Conservation (phyloP, 2,329 filamentous ascomycete genomes). For the Neonectria punicea region DNA sequence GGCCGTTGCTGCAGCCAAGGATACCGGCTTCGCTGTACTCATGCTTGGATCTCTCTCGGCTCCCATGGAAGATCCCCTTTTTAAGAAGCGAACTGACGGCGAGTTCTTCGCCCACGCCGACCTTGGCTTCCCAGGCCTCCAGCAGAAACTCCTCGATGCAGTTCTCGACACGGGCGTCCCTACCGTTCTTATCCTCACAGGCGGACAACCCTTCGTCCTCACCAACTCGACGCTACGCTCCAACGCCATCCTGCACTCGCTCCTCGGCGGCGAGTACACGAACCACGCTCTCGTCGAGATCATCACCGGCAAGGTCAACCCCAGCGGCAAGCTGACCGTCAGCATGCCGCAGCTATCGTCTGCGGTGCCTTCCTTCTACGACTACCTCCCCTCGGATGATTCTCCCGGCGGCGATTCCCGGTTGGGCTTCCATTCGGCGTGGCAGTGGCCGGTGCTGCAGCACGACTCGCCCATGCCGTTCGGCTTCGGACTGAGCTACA, state of each 20-base stretch:
- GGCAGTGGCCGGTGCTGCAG: slow-evolving; percentile 48
- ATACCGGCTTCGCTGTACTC: slow-evolving; percentile 44
- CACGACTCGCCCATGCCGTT: slow-evolving; percentile 48
- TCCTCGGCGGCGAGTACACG: slow-evolving; percentile 72
- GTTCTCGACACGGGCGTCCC: slow-evolving; percentile 46
- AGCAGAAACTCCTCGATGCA: slow-evolving; percentile 48
- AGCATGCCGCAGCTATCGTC: slow-evolving; percentile 59
- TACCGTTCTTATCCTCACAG: slow-evolving; percentile 44
- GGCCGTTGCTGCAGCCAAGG: slow-evolving; percentile 43
- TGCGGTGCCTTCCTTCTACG: slow-evolving; percentile 71
- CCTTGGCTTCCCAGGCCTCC: slow-evolving; percentile 46
- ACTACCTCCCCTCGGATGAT: slow-evolving; percentile 71
- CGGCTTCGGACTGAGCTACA: slow-evolving; percentile 74
- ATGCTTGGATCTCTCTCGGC: slow-evolving; percentile 45
- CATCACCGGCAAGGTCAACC: slow-evolving; percentile 70
- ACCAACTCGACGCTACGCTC: slow-evolving; percentile 47
- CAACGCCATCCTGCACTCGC: slow-evolving; percentile 69
- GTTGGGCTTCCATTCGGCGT: slow-evolving; percentile 60
- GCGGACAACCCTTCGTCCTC: slow-evolving; percentile 47
- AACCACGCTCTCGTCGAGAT: slow-evolving; percentile 71
- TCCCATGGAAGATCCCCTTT: slow-evolving; percentile 36
- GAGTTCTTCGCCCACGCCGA: slow-evolving; percentile 47
- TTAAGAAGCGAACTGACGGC: slow-evolving; percentile 48
- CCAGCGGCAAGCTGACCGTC: slow-evolving; percentile 54
- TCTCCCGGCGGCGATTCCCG: slow-evolving; percentile 67